Conservation (phyloP, 1,284 basidiomycete genomes). For the Austroboletus novae-zelandiae region DNA sequence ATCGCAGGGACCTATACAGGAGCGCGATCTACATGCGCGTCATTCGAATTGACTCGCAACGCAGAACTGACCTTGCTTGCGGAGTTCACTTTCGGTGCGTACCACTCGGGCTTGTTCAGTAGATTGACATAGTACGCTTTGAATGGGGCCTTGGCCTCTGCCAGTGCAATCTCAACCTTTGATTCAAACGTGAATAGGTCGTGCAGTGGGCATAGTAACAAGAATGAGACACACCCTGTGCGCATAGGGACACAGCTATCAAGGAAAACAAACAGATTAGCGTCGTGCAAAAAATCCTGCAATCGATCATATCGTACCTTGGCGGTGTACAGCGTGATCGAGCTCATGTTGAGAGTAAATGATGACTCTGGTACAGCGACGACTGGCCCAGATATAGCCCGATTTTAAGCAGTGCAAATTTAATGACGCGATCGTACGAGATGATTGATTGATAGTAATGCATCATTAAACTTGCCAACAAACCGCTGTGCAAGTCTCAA, state of each 20-base stretch:
- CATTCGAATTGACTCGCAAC: background rate
- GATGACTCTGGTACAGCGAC: too few relatives aligned
- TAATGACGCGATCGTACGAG: too few relatives aligned
- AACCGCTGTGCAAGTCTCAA: too few relatives aligned
- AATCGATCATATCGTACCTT: constrained; percentile 30
- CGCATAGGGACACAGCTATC: constrained; percentile 14
- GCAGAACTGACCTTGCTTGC: constrained; percentile 50
- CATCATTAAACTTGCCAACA: too few relatives aligned
- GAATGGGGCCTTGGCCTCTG: constrained; percentile 49
- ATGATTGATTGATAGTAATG: too few relatives aligned
- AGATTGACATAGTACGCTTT: constrained; percentile 55
- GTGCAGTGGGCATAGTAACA: background rate
- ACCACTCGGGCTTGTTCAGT: constrained; percentile 64
- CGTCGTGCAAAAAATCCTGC: background rate
- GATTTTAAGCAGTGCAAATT: too few relatives aligned
- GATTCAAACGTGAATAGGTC: background rate
- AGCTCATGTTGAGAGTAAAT: constrained; percentile 5
- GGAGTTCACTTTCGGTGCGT: constrained; percentile 57
- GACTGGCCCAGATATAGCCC: too few relatives aligned
- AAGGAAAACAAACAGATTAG: background rate
- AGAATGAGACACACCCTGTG: constrained; percentile 9
- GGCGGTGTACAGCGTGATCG: constrained; percentile 48
- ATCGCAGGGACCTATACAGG: constrained; percentile 42
- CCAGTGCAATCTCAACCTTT: constrained; percentile 57
- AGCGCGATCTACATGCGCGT: background rate